phyloP scores from a whole-genome alignment of 139 green algal species.

The Chlorella sp. region DNA sequence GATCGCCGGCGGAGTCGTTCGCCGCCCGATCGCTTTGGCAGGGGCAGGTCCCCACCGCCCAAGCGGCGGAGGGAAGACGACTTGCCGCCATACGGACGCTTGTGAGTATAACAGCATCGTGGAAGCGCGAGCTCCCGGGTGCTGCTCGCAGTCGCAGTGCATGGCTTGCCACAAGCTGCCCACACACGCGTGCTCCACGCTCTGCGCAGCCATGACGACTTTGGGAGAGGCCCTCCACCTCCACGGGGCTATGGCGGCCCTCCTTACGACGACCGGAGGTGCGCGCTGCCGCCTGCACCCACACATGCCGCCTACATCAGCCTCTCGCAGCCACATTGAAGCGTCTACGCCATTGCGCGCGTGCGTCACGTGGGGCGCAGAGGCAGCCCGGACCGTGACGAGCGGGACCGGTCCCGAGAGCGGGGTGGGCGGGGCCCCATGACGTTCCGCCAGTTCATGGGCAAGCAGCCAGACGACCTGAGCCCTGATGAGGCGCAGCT shows the following conservation, averaged over 20 bases:
- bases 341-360: background rate
- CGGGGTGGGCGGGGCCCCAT: constrained; percentile 12
- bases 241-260: too few species aligned
- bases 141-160: too few species aligned
- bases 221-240: too few species aligned
- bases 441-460: constrained; percentile 54
- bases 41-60: background rate
- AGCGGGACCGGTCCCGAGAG: background rate
- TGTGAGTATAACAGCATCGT: too few species aligned
- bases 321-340: too few species aligned
- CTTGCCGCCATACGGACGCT: background rate
- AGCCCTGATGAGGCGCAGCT: constrained; percentile 53
- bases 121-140: too few species aligned
- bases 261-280: too few species aligned
- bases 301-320: too few species aligned
- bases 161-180: too few species aligned
- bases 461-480: constrained; percentile 35
- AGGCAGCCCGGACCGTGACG: background rate
- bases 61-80: background rate
- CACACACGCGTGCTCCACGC: too few species aligned
- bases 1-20: background rate
- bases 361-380: background rate
- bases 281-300: too few species aligned
- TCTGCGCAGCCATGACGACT: too few species aligned
- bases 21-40: background rate